These are phyloP conservation scores for Parastagonospora avenae DNA, from an alignment of 2,329 filamentous ascomycete species.

Conservation along the genomic window DNA sequence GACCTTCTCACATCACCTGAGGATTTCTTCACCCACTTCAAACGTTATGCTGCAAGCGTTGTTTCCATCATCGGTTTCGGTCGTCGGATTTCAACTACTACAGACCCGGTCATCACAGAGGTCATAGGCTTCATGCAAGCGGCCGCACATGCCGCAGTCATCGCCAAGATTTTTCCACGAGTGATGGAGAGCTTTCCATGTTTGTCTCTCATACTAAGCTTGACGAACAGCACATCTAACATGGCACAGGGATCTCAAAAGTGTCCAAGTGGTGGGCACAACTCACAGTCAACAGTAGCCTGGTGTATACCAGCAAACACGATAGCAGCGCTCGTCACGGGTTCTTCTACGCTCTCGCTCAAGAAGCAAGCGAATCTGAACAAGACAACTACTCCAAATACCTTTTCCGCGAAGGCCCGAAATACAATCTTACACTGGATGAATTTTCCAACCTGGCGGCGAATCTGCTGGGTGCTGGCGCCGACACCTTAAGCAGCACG, in stretches of 20 bases:
- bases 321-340: slow-evolving; percentile 33
- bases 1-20: slow-evolving; percentile 52
- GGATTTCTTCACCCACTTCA: slow-evolving; percentile 58
- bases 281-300: slow-evolving; percentile 28
- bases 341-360: slow-evolving; percentile 42
- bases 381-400: slow-evolving; percentile 8
- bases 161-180: slow-evolving; percentile 61
- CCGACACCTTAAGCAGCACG: slow-evolving; percentile 40
- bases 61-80: slow-evolving; percentile 64
- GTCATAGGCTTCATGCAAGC: slow-evolving; percentile 62
- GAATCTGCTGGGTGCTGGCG: slow-evolving; percentile 40
- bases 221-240: not conserved
- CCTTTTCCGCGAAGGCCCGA: slow-evolving; percentile 49
- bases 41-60: slow-evolving; percentile 58
- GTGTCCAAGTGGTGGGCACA: slow-evolving; percentile 56
- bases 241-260: slow-evolving; percentile 50
- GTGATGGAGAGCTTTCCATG: slow-evolving; percentile 60
- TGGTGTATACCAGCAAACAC: slow-evolving; percentile 5
- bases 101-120: slow-evolving; percentile 63
- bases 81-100: slow-evolving; percentile 54
- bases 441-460: slow-evolving; percentile 40
- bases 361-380: slow-evolving; percentile 39
- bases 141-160: slow-evolving; percentile 57
- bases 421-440: slow-evolving; percentile 32
- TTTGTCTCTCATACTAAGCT: slow-evolving; percentile 2